Base-by-base conservation (phyloP, 768 basidiomycete species). In the button mushroom (Agaricus bisporus) region DNA sequence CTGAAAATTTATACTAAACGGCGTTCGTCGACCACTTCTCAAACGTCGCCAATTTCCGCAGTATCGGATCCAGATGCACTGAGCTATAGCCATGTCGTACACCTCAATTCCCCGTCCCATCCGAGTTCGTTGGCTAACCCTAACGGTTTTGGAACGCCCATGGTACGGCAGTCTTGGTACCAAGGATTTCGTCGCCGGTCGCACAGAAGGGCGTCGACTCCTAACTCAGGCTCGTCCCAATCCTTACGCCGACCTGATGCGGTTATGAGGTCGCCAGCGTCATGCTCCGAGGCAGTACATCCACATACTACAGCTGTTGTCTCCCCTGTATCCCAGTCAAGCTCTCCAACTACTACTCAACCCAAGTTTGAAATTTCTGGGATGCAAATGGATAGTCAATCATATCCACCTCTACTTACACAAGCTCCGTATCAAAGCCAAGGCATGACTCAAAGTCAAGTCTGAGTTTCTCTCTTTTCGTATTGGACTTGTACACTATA, bases 371-470 rank as follows among this genome's bases (percentile, higher is more conserved):
- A 41, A 17, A 2, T 15, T 11, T n/a, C 11, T 14, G 32, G 17
- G 52, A 47, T 37, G 6, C 37, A 38, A 39, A 38, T 39, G 7
- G 35, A 54, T 22, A 26, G 29, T 20, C n/a, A n/a, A n/a, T n/a
- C n/a, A n/a, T 71, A 73, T 49, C 67, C 63, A 17, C 63, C 71
- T 26, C 61, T 80, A 41, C 79, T 75, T 58, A 80, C 80, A 1
- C 81, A 83, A 59, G 79, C 80, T 26, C 76, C 77, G 4, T 82
- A 81, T 56, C 64, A 67, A 38, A 81, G 80, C 58, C 79, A 78
- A 61, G 71, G 63, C 55, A 61, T 66, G 55, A 68, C 64, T 53
- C 67, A 70, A 50, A 68, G 65, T 54, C 67, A 70, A 50, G 58
- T 51, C 26, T 60, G 47, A 49, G 20, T 28, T 12, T 26, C 9